These are phyloP conservation scores for Pseudozyma pruni DNA, from an alignment of 1,284 basidiomycete species.

Conservation along the genomic window DNA sequence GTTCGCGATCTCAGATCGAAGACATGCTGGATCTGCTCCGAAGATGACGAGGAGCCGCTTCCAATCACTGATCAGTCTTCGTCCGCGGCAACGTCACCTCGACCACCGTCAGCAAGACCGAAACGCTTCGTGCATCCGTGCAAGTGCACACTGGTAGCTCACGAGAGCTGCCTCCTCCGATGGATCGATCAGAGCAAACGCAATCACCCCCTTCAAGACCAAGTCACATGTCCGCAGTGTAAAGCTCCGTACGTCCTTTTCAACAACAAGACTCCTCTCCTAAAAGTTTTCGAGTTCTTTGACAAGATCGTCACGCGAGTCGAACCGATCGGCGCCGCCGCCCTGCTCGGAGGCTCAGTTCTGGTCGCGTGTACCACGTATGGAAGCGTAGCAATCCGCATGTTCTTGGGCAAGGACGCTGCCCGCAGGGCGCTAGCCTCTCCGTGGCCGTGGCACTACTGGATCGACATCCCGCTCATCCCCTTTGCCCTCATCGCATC, in stretches of 20 bases:
- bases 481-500: slow-evolving; percentile 60
- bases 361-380: slow-evolving; percentile 51
- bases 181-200: slow-evolving; percentile 55
- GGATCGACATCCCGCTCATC: slow-evolving; percentile 64
- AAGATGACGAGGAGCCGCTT: slow-evolving; percentile 51
- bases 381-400: slow-evolving; percentile 53
- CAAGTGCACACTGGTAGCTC: slow-evolving; percentile 60
- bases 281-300: slow-evolving; percentile 40
- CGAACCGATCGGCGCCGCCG: slow-evolving; percentile 37
- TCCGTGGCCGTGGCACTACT: slow-evolving; percentile 61
- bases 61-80: background rate
- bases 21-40: slow-evolving; percentile 61
- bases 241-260: slow-evolving; percentile 49
- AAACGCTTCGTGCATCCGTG: slow-evolving; percentile 58
- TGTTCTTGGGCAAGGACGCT: slow-evolving; percentile 50
- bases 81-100: background rate
- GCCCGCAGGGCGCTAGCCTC: slow-evolving; percentile 36
- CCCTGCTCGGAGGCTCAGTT: slow-evolving; percentile 30
- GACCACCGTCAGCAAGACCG: slow-evolving; percentile 1
- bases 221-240: slow-evolving; percentile 56
- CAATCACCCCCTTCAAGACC: slow-evolving; percentile 29
- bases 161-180: slow-evolving; percentile 55
- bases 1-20: slow-evolving; percentile 53
- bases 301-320: slow-evolving; percentile 33
- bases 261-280: slow-evolving; percentile 43